Conservation (phyloP, 306 rosid species). For the Trichosanthes cucumerina region DNA sequence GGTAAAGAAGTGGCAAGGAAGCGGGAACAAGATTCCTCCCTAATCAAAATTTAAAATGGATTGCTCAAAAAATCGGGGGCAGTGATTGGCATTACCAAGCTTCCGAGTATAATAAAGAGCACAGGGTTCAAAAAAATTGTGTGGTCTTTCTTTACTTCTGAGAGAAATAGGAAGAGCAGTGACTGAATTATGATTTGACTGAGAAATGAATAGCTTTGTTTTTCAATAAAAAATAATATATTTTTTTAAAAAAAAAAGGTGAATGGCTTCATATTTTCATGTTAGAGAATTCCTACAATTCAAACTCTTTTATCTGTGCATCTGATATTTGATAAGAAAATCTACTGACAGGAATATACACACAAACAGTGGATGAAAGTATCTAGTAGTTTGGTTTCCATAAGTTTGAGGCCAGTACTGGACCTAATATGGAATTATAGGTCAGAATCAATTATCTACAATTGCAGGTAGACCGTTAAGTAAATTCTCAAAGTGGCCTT, state of each 20-base stretch:
- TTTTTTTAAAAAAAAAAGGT: neutral
- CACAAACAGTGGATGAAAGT: neutral
- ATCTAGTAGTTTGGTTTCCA: neutral
- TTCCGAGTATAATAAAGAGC: no score
- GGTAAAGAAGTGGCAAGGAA: no score
- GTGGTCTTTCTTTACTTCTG: no score
- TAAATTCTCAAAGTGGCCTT: neutral
- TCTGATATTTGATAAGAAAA: neutral
- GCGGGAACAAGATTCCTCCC: no score
- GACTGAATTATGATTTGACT: neutral
- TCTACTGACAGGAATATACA: neutral
- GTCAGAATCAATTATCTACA: neutral
- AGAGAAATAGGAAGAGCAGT: no score
- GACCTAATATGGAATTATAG: neutral
- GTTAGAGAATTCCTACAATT: neutral
- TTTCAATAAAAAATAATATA: neutral
- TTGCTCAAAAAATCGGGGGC: no score
- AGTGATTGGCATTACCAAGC: no score
- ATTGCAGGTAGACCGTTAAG: neutral
- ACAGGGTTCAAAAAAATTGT: no score
- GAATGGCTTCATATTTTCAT: neutral
- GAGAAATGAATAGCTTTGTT: neutral
- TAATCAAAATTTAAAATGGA: no score
- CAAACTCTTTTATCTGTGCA: neutral
- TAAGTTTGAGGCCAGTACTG: neutral